Conservation (phyloP, 371 early-diverging fungal genomes). For the Modicella reniformis region DNA sequence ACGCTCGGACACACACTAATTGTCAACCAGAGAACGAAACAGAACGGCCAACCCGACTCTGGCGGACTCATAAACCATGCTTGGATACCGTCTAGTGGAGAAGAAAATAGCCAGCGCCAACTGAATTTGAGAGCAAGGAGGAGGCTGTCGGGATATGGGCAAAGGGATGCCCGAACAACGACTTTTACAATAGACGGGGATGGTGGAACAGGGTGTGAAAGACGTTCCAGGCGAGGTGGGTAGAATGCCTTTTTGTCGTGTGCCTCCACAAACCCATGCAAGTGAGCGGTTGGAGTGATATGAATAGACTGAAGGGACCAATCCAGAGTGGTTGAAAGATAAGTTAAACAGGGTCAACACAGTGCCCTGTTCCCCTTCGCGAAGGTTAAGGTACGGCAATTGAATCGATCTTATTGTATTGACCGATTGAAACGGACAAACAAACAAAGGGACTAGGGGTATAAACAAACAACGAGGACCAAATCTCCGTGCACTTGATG, state of each 20-base stretch:
- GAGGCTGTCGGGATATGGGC: not conserved
- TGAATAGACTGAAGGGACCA: too few relatives aligned
- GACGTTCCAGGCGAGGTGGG: too few relatives aligned
- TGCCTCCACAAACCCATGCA: too few relatives aligned
- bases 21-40: too few relatives aligned
- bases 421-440: not conserved
- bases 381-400: not conserved
- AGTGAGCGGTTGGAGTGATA: too few relatives aligned
- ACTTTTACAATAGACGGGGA: too few relatives aligned
- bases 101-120: not conserved
- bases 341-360: slow-evolving; percentile 1
- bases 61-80: not conserved
- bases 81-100: not conserved
- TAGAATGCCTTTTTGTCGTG: too few relatives aligned
- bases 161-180: not conserved
- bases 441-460: not conserved
- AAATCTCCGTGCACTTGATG: not conserved
- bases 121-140: slow-evolving; percentile 7
- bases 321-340: not conserved
- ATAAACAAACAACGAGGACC: not conserved
- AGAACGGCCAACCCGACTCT: not conserved
- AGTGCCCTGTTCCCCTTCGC: too few relatives aligned
- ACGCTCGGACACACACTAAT: too few relatives aligned
- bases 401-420: not conserved
- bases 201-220: too few relatives aligned